These are phyloP conservation scores for Leucaena leucocephala DNA, from an alignment of 306 rosid species.

Conservation along the genomic window DNA sequence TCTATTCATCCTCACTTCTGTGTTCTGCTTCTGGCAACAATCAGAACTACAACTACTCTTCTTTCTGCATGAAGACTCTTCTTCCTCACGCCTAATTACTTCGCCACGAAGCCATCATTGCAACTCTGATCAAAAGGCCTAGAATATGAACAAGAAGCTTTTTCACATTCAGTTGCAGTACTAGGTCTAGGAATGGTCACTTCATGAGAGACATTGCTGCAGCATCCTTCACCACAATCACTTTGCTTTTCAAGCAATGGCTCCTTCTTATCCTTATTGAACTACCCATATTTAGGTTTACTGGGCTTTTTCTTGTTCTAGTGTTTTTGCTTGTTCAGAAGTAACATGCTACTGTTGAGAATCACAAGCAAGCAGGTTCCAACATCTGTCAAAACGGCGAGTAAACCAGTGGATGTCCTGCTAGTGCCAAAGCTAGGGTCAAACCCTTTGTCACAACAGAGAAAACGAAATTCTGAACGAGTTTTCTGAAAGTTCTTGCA, in stretches of 20 bases:
- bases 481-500: constrained; percentile 61
- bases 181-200: constrained; percentile 27
- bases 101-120: constrained; percentile 25
- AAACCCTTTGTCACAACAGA: constrained; percentile 62
- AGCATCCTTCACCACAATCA: constrained; percentile 36
- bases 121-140: constrained; percentile 2
- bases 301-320: constrained; percentile 18
- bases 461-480: constrained; percentile 61
- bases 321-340: constrained; percentile 42
- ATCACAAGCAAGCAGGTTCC: constrained; percentile 85
- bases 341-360: constrained; percentile 85
- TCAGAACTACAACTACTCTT: constrained; percentile 4
- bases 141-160: constrained; percentile 1
- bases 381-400: constrained; percentile 89
- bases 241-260: constrained; percentile 36
- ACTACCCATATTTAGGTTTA: constrained; percentile 27
- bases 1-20: neutral
- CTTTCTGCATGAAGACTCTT: constrained; percentile 24
- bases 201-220: constrained; percentile 38
- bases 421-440: constrained; percentile 68
- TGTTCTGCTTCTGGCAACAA: constrained; percentile 8
- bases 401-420: constrained; percentile 90
- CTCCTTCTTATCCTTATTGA: constrained; percentile 26
- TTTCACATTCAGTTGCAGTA: constrained; percentile 15
- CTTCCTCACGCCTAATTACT: constrained; percentile 2